phyloP scores from a whole-genome alignment of 306 rosid species.

The Albizia julibrissin region DNA sequence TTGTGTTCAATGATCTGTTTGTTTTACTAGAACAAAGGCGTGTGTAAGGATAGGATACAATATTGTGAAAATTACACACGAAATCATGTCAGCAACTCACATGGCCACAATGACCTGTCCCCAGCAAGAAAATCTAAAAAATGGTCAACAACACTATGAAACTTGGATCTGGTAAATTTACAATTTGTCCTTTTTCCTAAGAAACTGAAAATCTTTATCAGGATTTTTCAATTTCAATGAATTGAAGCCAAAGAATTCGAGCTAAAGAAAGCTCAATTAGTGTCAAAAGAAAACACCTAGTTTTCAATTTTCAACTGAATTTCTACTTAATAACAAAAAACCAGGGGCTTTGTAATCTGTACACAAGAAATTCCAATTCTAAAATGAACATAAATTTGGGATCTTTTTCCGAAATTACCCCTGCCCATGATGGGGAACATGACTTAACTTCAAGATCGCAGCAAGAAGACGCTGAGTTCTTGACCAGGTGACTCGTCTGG shows the following conservation, averaged over 20 bases:
- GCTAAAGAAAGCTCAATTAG: neutral
- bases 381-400: neutral
- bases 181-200: neutral
- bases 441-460: constrained; percentile 56
- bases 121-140: neutral
- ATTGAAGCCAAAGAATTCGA: neutral
- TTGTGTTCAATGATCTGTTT: neutral
- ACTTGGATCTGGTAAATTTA: neutral
- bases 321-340: neutral
- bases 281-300: neutral
- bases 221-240: neutral
- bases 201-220: neutral
- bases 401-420: neutral
- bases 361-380: neutral
- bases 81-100: neutral
- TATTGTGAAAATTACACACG: neutral
- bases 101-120: neutral
- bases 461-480: constrained; percentile 93
- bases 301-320: neutral
- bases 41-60: constrained; percentile 17
- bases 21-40: neutral
- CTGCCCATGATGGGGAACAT: constrained; percentile 24
- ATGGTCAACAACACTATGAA: neutral
- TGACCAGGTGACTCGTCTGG: constrained; percentile 87
- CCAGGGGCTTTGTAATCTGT: neutral